phyloP scores from a whole-genome alignment of 2,329 filamentous ascomycete species.

The Neocatenulostroma microsporum region DNA sequence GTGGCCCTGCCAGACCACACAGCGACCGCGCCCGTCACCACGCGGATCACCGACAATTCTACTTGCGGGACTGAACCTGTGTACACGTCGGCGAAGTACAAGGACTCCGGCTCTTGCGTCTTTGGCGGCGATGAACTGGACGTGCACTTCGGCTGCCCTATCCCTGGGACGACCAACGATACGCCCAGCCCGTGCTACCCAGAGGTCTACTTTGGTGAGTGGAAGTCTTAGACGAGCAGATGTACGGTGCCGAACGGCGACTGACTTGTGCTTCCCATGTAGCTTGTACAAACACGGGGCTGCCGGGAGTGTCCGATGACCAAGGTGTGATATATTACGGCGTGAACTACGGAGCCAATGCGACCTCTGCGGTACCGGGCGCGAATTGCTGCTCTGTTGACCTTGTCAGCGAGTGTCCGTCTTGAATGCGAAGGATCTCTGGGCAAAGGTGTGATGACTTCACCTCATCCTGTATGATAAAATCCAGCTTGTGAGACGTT shows the following conservation, averaged over 20 bases:
- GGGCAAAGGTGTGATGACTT: no score
- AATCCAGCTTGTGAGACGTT: no score
- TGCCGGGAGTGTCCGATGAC: neutral
- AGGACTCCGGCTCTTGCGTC: neutral
- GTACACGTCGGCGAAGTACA: conserved; percentile 1
- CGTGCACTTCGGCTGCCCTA: conserved; percentile 1
- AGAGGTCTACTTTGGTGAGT: conserved; percentile 3
- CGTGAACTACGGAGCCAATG: no score
- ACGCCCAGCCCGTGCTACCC: conserved; percentile 1
- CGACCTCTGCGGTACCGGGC: conserved; percentile 1
- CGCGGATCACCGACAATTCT: neutral
- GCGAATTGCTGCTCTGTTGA: conserved; percentile 1
- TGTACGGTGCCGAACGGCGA: no score
- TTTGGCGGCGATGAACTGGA: conserved; percentile 2
- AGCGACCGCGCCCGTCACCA: conserved; percentile 2
- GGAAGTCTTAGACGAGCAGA: no score
- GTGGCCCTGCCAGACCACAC: neutral
- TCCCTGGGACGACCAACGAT: conserved; percentile 1
- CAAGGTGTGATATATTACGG: conserved; percentile 2
- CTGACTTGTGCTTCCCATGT: neutral
- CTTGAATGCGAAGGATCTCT: no score
- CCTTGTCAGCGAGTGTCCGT: conserved; percentile 5
- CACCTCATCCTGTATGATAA: no score
- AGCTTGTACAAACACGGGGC: conserved; percentile 3
- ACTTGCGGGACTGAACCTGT: conserved; percentile 1